These are phyloP conservation scores for Rhipidocladum racemiflorum DNA, from an alignment of 176 grass and related monocot species.

Conservation along the genomic window DNA sequence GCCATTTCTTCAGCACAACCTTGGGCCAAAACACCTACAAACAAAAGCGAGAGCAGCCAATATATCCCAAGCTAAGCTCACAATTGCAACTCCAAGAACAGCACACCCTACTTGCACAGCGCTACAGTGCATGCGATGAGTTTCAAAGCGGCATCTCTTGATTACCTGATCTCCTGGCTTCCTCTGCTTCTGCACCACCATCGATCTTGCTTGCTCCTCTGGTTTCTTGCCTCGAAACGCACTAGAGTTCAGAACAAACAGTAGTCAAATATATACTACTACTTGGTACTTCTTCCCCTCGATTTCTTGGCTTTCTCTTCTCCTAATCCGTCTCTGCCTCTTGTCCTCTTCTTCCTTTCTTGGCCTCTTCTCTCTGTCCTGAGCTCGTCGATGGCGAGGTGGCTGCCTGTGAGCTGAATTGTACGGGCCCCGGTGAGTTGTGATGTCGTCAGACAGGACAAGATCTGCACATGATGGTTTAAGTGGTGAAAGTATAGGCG, in stretches of 20 bases:
- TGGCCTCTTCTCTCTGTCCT: background rate
- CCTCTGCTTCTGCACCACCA: constrained; percentile 53
- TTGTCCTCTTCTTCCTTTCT: background rate
- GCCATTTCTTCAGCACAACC: constrained; percentile 90
- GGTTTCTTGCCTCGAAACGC: background rate
- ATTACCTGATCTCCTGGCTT: constrained; percentile 53
- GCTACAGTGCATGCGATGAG: background rate
- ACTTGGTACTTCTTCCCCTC: too few relatives aligned
- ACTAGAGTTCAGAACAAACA: background rate
- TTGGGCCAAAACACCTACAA: constrained; percentile 74
- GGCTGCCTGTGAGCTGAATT: background rate
- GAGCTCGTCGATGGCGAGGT: background rate
- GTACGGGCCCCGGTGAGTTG: constrained; percentile 4
- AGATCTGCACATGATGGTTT: constrained; percentile 15
- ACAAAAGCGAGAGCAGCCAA: background rate
- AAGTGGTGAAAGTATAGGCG: background rate
- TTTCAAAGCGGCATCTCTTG: background rate
- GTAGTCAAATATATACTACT: background rate
- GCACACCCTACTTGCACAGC: too few relatives aligned
- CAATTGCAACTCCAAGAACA: background rate
- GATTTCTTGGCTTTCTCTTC: background rate
- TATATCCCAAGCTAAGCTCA: background rate
- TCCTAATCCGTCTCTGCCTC: background rate
- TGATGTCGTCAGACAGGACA: background rate
- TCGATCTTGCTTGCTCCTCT: constrained; percentile 10